These are phyloP conservation scores for Talaromyces borbonicus DNA, from an alignment of 495 filamentous ascomycete genomes.

Conservation along the genomic window DNA sequence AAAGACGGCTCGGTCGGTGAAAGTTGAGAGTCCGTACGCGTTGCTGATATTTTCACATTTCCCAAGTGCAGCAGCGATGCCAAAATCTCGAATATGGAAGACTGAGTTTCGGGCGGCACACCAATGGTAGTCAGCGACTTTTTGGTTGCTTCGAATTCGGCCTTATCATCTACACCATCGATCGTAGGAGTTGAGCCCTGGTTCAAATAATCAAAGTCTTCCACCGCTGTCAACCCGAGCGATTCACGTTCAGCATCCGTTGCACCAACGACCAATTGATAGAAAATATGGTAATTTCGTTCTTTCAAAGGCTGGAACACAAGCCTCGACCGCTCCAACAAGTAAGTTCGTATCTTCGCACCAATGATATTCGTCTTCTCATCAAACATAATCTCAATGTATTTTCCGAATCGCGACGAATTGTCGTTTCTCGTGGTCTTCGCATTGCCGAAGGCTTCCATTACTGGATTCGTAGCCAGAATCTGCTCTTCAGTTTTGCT, in stretches of 20 bases:
- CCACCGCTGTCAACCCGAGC: constrained; percentile 64
- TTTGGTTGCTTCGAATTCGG: constrained; percentile 81
- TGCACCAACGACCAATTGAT: constrained; percentile 91
- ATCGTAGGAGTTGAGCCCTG: constrained; percentile 87
- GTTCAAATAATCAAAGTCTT: constrained; percentile 93
- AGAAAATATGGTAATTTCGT: constrained; percentile 98
- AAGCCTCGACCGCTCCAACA: constrained; percentile 88
- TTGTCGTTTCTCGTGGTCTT: constrained; percentile 99
- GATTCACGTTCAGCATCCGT: constrained; percentile 75
- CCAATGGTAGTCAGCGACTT: constrained; percentile 83
- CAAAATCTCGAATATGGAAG: constrained; percentile 81
- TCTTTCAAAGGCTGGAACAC: constrained; percentile 99
- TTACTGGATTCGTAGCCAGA: constrained; percentile 95
- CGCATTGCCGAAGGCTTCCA: constrained; percentile 99
- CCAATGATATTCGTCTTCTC: constrained; percentile 92
- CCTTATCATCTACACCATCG: constrained; percentile 91
- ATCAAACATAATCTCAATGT: constrained; percentile 99
- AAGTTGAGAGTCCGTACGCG: constrained; percentile 77
- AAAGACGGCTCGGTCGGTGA: constrained; percentile 73
- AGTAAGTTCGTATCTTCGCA: constrained; percentile 90
- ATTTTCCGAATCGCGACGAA: constrained; percentile 97
- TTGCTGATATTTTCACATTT: constrained; percentile 88
- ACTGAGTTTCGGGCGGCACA: constrained; percentile 61
- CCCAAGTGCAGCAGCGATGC: constrained; percentile 90
- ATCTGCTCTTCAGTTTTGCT: constrained; percentile 99